phyloP scores from a whole-genome alignment of 768 basidiomycete genomes.

The Xerocomus spinulosus region DNA sequence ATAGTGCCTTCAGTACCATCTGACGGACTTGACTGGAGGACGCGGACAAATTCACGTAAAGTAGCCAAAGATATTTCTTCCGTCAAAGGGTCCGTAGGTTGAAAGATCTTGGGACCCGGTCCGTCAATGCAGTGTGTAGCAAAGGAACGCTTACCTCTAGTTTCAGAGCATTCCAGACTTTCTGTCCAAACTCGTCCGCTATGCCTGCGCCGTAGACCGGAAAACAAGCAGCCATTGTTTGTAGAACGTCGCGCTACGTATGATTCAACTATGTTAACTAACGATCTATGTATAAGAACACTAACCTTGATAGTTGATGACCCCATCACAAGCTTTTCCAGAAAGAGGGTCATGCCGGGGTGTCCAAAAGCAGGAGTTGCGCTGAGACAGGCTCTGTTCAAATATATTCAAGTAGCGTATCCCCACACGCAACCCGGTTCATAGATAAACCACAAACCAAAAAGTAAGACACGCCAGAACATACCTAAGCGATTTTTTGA shows the following conservation, averaged over 20 bases:
- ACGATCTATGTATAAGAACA: neutral
- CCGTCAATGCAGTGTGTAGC: neutral
- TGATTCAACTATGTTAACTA: constrained; percentile 1
- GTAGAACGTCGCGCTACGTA: constrained; percentile 77
- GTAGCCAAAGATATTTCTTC: constrained; percentile 72
- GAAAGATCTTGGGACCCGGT: constrained; percentile 65
- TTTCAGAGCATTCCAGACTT: constrained; percentile 89
- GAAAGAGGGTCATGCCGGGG: constrained; percentile 79
- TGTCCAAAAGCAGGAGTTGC: constrained; percentile 81
- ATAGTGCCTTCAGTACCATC: constrained; percentile 35
- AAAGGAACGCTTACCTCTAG: constrained; percentile 58
- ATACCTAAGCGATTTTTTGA: constrained; percentile 68
- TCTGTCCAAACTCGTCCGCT: constrained; percentile 57
- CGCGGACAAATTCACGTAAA: constrained; percentile 65
- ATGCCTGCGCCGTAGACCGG: constrained; percentile 75
- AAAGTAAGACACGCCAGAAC: constrained; percentile 1
- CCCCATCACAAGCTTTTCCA: constrained; percentile 87
- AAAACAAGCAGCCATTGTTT: constrained; percentile 71
- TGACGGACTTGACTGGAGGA: constrained; percentile 53
- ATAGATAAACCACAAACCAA: neutral
- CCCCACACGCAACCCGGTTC: neutral
- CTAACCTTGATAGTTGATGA: constrained; percentile 77
- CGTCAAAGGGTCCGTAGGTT: constrained; percentile 76
- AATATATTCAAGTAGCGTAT: neutral
- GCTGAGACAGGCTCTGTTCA: constrained; percentile 57